Evolutionary conservation across 768 basidiomycete genomes (phyloP).

Genomic region (Amanita exitialis): DNA sequence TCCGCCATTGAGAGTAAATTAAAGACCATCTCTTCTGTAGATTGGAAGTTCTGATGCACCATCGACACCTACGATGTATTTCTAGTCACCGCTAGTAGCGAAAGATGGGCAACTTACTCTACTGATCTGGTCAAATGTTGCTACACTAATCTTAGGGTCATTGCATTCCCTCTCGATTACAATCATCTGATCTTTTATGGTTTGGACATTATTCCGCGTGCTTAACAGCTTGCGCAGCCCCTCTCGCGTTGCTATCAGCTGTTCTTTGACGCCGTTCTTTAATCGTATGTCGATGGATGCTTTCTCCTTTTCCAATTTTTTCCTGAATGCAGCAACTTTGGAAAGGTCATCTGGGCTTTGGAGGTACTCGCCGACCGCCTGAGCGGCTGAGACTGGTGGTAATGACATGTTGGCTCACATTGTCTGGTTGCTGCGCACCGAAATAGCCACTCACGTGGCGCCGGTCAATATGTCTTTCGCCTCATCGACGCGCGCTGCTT

Average conservation of each 20-base stretch:
- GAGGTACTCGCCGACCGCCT: conserved; percentile 81
- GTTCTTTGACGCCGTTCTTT: conserved; percentile 86
- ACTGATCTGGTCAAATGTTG: conserved; percentile 93
- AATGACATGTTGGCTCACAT: conserved; percentile 27
- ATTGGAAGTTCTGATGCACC: conserved; percentile 91
- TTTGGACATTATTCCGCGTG: conserved; percentile 69
- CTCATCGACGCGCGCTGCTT: conserved; percentile 6
- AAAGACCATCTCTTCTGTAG: conserved; percentile 91
- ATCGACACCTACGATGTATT: conserved; percentile 69
- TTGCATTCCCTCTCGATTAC: conserved; percentile 66
- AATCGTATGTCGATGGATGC: conserved; percentile 87
- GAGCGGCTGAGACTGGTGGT: conserved; percentile 64
- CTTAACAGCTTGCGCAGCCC: conserved; percentile 75
- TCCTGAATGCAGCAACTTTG: conserved; percentile 81
- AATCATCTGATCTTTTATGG: conserved; percentile 80
- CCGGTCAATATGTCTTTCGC: conserved; percentile 10
- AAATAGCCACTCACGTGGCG: background rate
- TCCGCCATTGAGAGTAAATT: conserved; percentile 90
- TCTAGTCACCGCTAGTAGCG: background rate
- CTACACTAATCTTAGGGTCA: conserved; percentile 66
- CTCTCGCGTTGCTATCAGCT: conserved; percentile 83
- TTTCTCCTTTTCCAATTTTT: conserved; percentile 95
- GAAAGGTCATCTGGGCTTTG: conserved; percentile 90
- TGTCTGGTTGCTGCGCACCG: background rate
- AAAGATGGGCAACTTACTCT: conserved; percentile 47